Evolutionary conservation across 2,329 filamentous ascomycete genomes (phyloP), one percentile per base, ranked within the genome.

Genomic region (Cladophialophora yegresii): DNA sequence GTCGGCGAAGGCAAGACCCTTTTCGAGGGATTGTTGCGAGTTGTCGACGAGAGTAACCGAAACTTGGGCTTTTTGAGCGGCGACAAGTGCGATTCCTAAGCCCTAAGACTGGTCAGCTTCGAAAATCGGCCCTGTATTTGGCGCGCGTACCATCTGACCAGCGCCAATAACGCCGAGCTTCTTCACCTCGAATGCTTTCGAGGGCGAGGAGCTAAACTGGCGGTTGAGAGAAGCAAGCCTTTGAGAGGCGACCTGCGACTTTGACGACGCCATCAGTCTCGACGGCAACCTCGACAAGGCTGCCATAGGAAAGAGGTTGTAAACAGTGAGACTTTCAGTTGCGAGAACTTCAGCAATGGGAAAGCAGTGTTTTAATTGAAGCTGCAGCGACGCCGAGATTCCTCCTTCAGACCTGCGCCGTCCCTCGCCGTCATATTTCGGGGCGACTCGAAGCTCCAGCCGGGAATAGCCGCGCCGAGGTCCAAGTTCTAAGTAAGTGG

Each of bases 41-140:
- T 80, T 89, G 77, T 99, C 95, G 65, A 99, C 85, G 47, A 99
- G 77, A 10, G 86, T 92, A 12, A 99, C 93, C 2, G 92, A 90
- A 0, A 99, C 85, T 65, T 87, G 83, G 50, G 93, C 93, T 76
- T 83, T 92, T 70, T 91, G 88, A 50, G 93, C 92, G 57, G 93
- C 95, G 54, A 99, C 93, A 16, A 99, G 86, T 57, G 95, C 95
- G 76, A 99, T 99, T 65, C 95, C 95, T 51, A 99, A 82, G 65
- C 95, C 95, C 93, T 98, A 72, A 50, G 13, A 2, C 16, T 33
- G 12, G 55, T 64, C 30, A 64, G 61, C 49, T 22, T 54, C 49
- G 5, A 9, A 61, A 2, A 20, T 9, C 33, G 16, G 4, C 16
- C 8, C 16, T 54, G 51, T 12, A 22, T 16, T n/a, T 43, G 16